Evolutionary conservation across 306 rosid species (phyloP), one percentile per base, ranked within the genome.

Genomic region (Cucurbita ficifolia): DNA sequence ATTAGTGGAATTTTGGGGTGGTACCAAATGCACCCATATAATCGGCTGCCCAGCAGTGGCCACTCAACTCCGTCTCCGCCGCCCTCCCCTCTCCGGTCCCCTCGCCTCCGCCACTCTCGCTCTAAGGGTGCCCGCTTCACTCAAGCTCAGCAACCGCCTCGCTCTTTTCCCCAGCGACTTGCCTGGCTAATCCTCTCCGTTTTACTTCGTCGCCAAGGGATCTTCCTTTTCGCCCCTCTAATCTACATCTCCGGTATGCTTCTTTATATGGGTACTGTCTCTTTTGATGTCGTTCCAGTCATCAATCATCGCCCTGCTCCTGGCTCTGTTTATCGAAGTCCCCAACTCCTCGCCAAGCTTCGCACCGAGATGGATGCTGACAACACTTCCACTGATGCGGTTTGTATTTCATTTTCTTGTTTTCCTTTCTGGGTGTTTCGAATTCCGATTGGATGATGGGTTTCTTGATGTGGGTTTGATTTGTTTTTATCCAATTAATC

Each of bases 31-130:
- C 95, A 88, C 88, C 78, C 96, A 16, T 81, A 83, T 80, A 87
- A 84, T 73, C 88, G 98, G 88, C 87, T 94, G 76, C 98, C 98
- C 62, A 86, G 84, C 76, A 89, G 98, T 76, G 98, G 98, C 70
- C 98, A 90, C 81, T 81, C 85, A 62, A 85, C 96, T 64, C 98
- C 98, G 42, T 90, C 98, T 12, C 90, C 98, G 46, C 98, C 98
- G 39, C 80, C 68, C 57, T 94, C 98, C 7, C 97, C 98, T 17
- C 85, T 84, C 22, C 88, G 97, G 42, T 94, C 98, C 0, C 98
- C 98, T 21, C 83, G 98, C 64, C 79, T 82, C 68, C 89, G 96
- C 24, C 95, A 83, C 76, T 79, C 80, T 45, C 81, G 92, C 70
- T 84, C 92, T 5, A 93, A 85, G 59, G 24, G 80, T 22, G 96